Evolutionary conservation across 31 red algal genomes (phyloP).

Genomic region (Asparagopsis taxiformis): DNA sequence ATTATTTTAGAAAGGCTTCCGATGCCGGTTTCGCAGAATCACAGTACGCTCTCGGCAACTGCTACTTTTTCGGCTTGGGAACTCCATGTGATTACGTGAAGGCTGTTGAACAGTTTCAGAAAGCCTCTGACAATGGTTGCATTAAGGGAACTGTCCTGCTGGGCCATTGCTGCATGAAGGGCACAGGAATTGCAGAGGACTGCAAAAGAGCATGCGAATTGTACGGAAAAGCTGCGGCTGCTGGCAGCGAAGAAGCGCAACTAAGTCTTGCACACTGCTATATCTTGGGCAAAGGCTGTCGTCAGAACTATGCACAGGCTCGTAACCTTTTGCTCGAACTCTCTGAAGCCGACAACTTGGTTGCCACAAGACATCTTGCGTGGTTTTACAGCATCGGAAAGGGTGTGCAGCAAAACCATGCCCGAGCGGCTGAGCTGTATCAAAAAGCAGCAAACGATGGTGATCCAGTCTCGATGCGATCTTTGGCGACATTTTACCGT

Average conservation of each 20-base stretch:
- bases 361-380: slow-evolving; percentile 27
- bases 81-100: background rate
- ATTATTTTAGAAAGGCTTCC: background rate
- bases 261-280: slow-evolving; percentile 30
- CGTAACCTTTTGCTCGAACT: slow-evolving; percentile 16
- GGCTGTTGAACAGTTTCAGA: slow-evolving; percentile 15
- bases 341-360: slow-evolving; percentile 13
- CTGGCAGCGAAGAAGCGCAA: slow-evolving; percentile 17
- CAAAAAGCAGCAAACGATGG: slow-evolving; percentile 8
- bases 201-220: background rate
- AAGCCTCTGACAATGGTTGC: slow-evolving; percentile 15
- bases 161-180: slow-evolving; percentile 16
- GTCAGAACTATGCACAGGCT: slow-evolving; percentile 12
- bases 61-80: slow-evolving; percentile 12
- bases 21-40: slow-evolving; percentile 4
- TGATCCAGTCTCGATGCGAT: slow-evolving; percentile 12
- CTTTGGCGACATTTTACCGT: slow-evolving; percentile 31
- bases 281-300: slow-evolving; percentile 29
- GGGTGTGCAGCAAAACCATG: slow-evolving; percentile 21
- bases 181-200: slow-evolving; percentile 8
- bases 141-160: slow-evolving; percentile 1
- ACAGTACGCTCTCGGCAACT: slow-evolving; percentile 9
- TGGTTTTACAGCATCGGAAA: slow-evolving; percentile 15
- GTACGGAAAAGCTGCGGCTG: slow-evolving; percentile 1
- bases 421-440: slow-evolving; percentile 18